A percentile compares a stretch with the other conserved stretches of the same genome.
Evolutionary conservation across 179 eudicot species (phyloP).

Genomic region (Camellia oleifera): DNA sequence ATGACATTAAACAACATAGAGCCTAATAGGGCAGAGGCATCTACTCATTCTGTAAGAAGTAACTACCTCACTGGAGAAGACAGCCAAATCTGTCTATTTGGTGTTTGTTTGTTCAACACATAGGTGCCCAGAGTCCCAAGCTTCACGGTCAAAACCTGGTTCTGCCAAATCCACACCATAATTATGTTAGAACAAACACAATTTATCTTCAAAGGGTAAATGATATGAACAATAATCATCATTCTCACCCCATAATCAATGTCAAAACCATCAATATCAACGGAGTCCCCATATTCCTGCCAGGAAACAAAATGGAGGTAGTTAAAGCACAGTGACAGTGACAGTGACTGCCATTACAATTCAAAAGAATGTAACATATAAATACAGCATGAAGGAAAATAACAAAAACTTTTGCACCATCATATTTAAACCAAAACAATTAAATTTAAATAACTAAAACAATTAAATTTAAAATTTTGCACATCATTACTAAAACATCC

Average conservation of each 20-base stretch:
- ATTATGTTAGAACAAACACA: constrained; percentile 9
- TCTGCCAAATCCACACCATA: constrained; percentile 40
- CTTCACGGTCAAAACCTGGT: constrained; percentile 81
- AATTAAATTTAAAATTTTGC: too few species aligned
- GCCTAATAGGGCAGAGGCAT: too few species aligned
- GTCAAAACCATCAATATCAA: constrained; percentile 86
- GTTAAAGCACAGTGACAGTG: neutral
- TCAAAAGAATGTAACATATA: neutral
- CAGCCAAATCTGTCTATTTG: constrained; percentile 94
- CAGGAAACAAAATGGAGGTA: constrained; percentile 8
- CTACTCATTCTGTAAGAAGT: too few species aligned
- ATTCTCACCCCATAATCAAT: constrained; percentile 91
- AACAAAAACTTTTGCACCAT: neutral
- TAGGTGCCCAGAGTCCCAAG: constrained; percentile 84
- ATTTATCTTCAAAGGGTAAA: neutral
- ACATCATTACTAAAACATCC: neutral
- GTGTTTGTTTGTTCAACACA: constrained; percentile 94
- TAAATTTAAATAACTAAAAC: too few species aligned
- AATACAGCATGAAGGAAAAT: neutral
- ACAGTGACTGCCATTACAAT: neutral
- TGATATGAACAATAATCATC: neutral
- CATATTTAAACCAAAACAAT: too few species aligned
- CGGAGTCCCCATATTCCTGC: constrained; percentile 84
- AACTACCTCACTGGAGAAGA: constrained; percentile 30
- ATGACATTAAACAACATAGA: too few species aligned